Percentiles rank a stretch among this genome's conserved stretches.
Evolutionary conservation across 768 basidiomycete species (phyloP).

Genomic region (Hericium alpestre): DNA sequence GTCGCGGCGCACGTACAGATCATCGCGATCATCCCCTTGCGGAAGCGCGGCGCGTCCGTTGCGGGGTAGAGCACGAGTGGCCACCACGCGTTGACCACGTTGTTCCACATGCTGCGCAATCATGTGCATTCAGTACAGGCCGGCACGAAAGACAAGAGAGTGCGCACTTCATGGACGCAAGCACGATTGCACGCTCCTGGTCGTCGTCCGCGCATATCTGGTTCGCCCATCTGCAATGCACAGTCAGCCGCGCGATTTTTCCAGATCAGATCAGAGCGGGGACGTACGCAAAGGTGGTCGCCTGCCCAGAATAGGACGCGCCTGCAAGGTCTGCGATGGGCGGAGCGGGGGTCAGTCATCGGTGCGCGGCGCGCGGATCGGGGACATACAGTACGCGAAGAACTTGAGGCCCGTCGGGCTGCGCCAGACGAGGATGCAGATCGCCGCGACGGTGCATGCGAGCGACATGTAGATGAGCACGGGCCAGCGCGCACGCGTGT

Average conservation of each 20-base stretch:
- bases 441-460: constrained; percentile 41
- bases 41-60: constrained; percentile 58
- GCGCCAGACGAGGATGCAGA: constrained; percentile 52
- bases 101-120: constrained; percentile 51
- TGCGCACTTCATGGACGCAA: constrained; percentile 65
- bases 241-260: no score
- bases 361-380: neutral
- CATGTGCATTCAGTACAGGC: neutral
- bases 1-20: constrained; percentile 49
- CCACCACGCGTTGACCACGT: constrained; percentile 62
- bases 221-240: constrained; percentile 58
- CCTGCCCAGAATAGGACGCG: constrained; percentile 66
- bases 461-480: constrained; percentile 54
- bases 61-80: constrained; percentile 64
- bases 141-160: neutral
- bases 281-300: constrained; percentile 55
- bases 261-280: no score
- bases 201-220: constrained; percentile 63
- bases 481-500: constrained; percentile 47
- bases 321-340: constrained; percentile 42
- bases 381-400: constrained; percentile 57
- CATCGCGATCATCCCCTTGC: constrained; percentile 62
- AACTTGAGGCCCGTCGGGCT: constrained; percentile 55
- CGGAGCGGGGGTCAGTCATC: neutral
- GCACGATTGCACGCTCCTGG: constrained; percentile 56